Evolutionary conservation across 768 basidiomycete genomes (phyloP).

Genomic region (Hortiboletus flavorubellus): DNA sequence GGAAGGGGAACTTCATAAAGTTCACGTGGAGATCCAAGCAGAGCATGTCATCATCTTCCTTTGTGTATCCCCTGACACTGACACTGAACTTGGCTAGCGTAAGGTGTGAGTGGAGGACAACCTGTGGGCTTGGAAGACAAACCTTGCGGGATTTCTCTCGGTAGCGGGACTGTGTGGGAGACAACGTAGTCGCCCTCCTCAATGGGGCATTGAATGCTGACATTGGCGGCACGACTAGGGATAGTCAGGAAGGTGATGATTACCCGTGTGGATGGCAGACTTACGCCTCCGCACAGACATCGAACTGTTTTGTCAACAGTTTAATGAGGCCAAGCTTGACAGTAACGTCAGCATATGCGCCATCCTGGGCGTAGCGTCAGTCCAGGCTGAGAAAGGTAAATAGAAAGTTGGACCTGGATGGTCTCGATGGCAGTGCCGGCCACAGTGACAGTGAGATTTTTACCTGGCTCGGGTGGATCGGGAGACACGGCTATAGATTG

Average conservation of each 20-base stretch:
- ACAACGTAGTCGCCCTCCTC: slow-evolving; percentile 67
- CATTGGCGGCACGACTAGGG: slow-evolving; percentile 67
- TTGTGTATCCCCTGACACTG: slow-evolving; percentile 64
- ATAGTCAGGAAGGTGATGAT: slow-evolving; percentile 1
- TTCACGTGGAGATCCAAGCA: slow-evolving; percentile 80
- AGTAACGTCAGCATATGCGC: slow-evolving; percentile 82
- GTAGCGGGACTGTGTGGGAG: slow-evolving; percentile 78
- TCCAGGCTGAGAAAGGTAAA: background rate
- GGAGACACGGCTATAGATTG: slow-evolving; percentile 72
- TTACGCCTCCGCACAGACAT: slow-evolving; percentile 93
- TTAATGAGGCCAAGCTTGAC: slow-evolving; percentile 96
- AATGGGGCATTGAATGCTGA: slow-evolving; percentile 82
- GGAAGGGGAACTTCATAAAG: slow-evolving; percentile 52
- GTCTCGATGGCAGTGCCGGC: slow-evolving; percentile 51
- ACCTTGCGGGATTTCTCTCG: slow-evolving; percentile 89
- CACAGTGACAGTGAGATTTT: slow-evolving; percentile 84
- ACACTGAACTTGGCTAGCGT: slow-evolving; percentile 79
- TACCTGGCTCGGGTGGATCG: slow-evolving; percentile 86
- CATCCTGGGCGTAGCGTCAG: slow-evolving; percentile 56
- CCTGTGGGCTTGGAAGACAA: slow-evolving; percentile 11
- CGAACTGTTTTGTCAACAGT: slow-evolving; percentile 78
- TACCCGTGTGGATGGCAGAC: slow-evolving; percentile 31
- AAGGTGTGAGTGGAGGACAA: slow-evolving; percentile 1
- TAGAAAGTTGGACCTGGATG: slow-evolving; percentile 56
- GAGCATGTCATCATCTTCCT: slow-evolving; percentile 67